A percentile compares a stretch with the other conserved stretches of the same genome.
phyloP scores from a whole-genome alignment of 352 stramenopile species.

The Globisporangium cederbergense region DNA sequence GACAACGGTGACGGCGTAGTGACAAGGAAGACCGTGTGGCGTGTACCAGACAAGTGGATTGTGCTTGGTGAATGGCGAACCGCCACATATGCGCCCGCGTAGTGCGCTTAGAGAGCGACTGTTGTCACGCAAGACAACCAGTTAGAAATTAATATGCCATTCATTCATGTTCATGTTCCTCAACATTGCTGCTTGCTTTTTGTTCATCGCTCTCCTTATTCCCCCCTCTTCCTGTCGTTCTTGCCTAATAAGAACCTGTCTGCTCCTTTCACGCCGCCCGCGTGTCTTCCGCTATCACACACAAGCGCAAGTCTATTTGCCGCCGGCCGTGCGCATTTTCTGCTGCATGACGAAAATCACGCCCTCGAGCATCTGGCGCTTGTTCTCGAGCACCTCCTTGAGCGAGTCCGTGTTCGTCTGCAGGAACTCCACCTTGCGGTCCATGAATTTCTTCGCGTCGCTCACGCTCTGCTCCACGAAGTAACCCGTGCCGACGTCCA shows the following conservation, averaged over 20 bases:
- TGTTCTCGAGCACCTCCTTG: constrained; percentile 80
- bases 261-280: constrained; percentile 1
- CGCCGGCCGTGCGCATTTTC: constrained; percentile 53
- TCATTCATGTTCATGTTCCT: background rate
- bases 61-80: no score
- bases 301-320: background rate
- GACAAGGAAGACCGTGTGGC: background rate
- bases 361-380: constrained; percentile 79
- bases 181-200: background rate
- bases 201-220: background rate
- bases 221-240: background rate
- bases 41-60: no score
- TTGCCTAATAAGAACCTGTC: constrained; percentile 14
- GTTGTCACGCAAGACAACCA: background rate
- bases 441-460: constrained; percentile 90
- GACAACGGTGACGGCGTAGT: background rate
- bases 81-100: no score
- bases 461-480: constrained; percentile 90
- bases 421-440: constrained; percentile 90
- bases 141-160: background rate
- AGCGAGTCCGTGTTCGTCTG: constrained; percentile 93
- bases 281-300: background rate
- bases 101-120: no score
- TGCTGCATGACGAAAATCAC: constrained; percentile 85
- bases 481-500: constrained; percentile 95